phyloP scores from a whole-genome alignment of 257 asterid genomes.

The Nicotiana tomentosiformis region DNA sequence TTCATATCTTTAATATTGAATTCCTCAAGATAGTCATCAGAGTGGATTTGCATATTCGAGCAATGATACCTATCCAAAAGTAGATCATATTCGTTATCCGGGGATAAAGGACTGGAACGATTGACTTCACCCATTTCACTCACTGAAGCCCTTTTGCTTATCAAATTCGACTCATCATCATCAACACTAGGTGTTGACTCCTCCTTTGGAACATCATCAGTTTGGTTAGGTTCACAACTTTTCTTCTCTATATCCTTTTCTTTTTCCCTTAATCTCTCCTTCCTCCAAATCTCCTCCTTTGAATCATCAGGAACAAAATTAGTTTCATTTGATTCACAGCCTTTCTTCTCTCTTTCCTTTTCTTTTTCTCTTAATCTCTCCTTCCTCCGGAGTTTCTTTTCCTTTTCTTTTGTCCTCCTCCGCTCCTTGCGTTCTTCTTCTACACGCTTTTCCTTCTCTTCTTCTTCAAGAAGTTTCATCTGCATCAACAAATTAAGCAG shows the following conservation, averaged over 20 bases:
- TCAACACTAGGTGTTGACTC: conserved; percentile 34
- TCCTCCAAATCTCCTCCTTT: conserved; percentile 83
- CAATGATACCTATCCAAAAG: conserved; percentile 40
- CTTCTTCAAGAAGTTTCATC: conserved; percentile 98
- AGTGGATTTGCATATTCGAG: conserved; percentile 38
- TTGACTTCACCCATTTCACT: conserved; percentile 50
- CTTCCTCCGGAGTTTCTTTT: conserved; percentile 85
- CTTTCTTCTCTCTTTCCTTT: conserved; percentile 56
- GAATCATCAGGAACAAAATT: conserved; percentile 34
- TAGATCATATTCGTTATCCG: conserved; percentile 42
- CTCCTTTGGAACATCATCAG: conserved; percentile 29
- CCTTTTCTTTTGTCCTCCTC: conserved; percentile 81
- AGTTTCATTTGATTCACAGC: conserved; percentile 34
- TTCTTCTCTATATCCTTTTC: conserved; percentile 66
- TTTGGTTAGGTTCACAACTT: conserved; percentile 32
- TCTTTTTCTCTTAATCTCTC: conserved; percentile 88
- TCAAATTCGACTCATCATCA: conserved; percentile 30
- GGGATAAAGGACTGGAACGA: conserved; percentile 44
- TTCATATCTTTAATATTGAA: conserved; percentile 27
- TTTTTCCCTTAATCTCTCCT: conserved; percentile 82
- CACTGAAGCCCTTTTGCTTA: conserved; percentile 34
- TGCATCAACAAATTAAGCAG: conserved; percentile 21
- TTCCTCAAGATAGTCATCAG: conserved; percentile 49
- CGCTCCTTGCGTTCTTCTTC: conserved; percentile 88
- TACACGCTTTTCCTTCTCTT: conserved; percentile 93